phyloP scores from a whole-genome alignment of 2,329 filamentous ascomycete genomes.

The Ceratocystis lukuohia region DNA sequence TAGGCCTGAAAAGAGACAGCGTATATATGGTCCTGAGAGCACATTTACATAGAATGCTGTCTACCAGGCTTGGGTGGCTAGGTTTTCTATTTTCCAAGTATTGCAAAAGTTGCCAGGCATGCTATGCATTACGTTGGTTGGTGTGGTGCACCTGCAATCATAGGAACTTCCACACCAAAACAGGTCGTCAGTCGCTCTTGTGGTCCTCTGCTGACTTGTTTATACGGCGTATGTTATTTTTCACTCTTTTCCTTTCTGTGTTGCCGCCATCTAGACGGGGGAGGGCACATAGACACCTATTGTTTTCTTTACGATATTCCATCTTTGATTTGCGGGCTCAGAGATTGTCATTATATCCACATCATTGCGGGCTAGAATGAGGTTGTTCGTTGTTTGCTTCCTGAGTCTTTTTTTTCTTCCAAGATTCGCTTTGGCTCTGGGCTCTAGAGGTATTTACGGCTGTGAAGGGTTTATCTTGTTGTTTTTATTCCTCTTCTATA shows the following conservation, averaged over 20 bases:
- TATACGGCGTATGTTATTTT: too few relatives aligned
- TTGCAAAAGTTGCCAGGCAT: too few relatives aligned
- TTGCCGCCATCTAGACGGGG: neutral
- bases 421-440: neutral
- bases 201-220: too few relatives aligned
- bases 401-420: neutral
- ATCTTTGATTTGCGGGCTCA: neutral
- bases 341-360: neutral
- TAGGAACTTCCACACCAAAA: too few relatives aligned
- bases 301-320: neutral
- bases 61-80: neutral
- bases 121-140: too few relatives aligned
- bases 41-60: slow-evolving; percentile 7
- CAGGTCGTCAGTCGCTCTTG: too few relatives aligned
- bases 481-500: slow-evolving; percentile 14
- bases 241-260: neutral
- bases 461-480: slow-evolving; percentile 9
- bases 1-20: slow-evolving; percentile 17
- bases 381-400: neutral
- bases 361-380: neutral
- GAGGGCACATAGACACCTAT: neutral
- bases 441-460: neutral
- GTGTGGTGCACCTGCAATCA: too few relatives aligned
- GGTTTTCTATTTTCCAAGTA: neutral
- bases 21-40: slow-evolving; percentile 16